Conservation (phyloP, 2,329 filamentous ascomycete species). For the Kalmusia sp. region DNA sequence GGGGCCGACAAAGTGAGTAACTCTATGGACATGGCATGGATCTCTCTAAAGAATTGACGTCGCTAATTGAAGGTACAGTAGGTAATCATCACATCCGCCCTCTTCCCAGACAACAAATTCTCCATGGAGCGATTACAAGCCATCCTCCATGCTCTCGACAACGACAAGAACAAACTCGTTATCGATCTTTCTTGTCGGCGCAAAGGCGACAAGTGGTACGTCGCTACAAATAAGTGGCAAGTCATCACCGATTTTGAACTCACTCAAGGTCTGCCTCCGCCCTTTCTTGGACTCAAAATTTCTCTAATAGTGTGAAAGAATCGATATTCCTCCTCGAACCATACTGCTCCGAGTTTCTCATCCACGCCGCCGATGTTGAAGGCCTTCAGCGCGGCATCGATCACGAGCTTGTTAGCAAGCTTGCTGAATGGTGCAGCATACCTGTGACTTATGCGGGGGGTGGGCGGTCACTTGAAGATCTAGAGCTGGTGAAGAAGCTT, state of each 20-base stretch:
- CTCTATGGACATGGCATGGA: too few species aligned
- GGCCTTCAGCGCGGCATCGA: slow-evolving; percentile 92
- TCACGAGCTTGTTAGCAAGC: slow-evolving; percentile 75
- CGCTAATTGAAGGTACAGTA: slow-evolving; percentile 54
- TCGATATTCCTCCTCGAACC: slow-evolving; percentile 83
- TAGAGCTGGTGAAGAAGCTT: slow-evolving; percentile 80
- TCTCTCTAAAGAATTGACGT: neutral
- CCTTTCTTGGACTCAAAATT: neutral
- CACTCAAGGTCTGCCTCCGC: slow-evolving; percentile 70
- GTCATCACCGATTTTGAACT: slow-evolving; percentile 97
- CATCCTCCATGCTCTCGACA: slow-evolving; percentile 74
- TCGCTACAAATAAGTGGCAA: slow-evolving; percentile 99
- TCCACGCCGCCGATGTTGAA: slow-evolving; percentile 97
- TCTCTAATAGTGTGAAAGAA: slow-evolving; percentile 58
- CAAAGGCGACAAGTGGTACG: slow-evolving; percentile 81
- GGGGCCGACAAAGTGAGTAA: slow-evolving; percentile 84
- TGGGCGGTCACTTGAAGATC: slow-evolving; percentile 80
- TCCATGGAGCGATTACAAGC: slow-evolving; percentile 77
- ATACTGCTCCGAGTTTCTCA: slow-evolving; percentile 94
- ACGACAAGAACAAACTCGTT: slow-evolving; percentile 81
- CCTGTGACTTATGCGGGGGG: slow-evolving; percentile 97
- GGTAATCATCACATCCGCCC: slow-evolving; percentile 96
- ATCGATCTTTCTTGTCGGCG: slow-evolving; percentile 93
- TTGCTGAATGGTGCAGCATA: slow-evolving; percentile 87
- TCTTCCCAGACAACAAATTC: slow-evolving; percentile 86